Base-by-base conservation (phyloP, 2,329 filamentous ascomycete species). In the Fusarium albidum region DNA sequence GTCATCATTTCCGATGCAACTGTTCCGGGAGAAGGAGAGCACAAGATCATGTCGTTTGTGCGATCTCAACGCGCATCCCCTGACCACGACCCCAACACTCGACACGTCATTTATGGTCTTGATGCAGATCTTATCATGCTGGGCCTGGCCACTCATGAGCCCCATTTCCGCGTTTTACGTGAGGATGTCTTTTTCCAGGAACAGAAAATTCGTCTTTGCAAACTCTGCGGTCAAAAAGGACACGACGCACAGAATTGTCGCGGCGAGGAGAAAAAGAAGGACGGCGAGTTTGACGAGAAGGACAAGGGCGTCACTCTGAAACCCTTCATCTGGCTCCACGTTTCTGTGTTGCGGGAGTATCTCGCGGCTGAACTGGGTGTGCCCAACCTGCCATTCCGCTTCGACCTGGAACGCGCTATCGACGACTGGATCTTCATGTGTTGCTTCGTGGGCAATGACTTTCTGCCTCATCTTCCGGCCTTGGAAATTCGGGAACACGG, bases 401-500 rank as follows among this genome's bases (percentile, higher is more conserved):
- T 96, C 74, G 92, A 99, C 71, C 81, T 99, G 37, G 95, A 99
- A 75, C 87, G 95, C 61, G 93, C 93, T 21, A 84, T 98, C 53
- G 95, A 98, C 73, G 94, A 98, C 71, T 98, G 94, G 95, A 92
- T 98, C 12, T 98, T 98, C 73, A 95, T 98, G 87, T 98, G 94
- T 77, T 98, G 96, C 77, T 98, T 98, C 71, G 94, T 98, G 50
- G 94, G 94, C 63, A 99, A 99, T 74, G 96, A 99, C 78, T 99
- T 99, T 77, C 78, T 99, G 64, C 95, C 95, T 43, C 95, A 99
- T 80, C 80, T 99, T 52, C 95, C 95, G n/a, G 96, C 94, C 67
- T 82, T 99, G 52, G 95, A 98, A 73, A 98, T 99, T 71, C 87
- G 95, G 55, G 95, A 99, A 69, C 93, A 97, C 71, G 94, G 94